Conservation (phyloP, 208 protist species). For the Kentomonas sorsogonicus region DNA sequence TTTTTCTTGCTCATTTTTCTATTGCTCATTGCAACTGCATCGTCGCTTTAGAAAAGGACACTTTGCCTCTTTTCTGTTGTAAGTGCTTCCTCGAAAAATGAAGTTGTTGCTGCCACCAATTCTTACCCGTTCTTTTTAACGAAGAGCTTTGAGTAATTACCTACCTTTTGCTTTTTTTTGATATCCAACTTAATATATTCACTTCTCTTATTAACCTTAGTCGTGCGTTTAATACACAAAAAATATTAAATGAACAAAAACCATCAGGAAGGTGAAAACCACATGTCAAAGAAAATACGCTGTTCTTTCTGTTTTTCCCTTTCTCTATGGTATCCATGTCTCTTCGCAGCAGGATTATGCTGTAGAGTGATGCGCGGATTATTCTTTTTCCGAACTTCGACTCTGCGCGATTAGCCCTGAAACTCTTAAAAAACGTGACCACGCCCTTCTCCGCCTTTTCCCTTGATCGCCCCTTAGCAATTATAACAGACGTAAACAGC, state of each 20-base stretch:
- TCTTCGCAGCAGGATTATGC: not conserved
- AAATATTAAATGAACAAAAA: not conserved
- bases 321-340: not conserved
- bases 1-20: not conserved
- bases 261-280: not conserved
- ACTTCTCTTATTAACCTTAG: not conserved
- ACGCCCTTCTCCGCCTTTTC: not conserved
- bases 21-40: not conserved
- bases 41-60: not conserved
- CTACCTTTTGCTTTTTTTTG: not conserved
- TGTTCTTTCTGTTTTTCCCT: not conserved
- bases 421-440: slow-evolving; percentile 1
- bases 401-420: too few relatives aligned
- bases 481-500: slow-evolving; percentile 1
- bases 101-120: not conserved
- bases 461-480: not conserved
- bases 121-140: not conserved
- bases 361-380: not conserved
- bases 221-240: not conserved
- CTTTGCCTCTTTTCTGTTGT: not conserved
- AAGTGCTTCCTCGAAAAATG: not conserved
- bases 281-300: not conserved
- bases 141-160: not conserved
- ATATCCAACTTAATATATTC: not conserved
- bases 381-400: not conserved